phyloP scores from a whole-genome alignment of 148 eudicot genomes.

The Pouteria glomerata region DNA sequence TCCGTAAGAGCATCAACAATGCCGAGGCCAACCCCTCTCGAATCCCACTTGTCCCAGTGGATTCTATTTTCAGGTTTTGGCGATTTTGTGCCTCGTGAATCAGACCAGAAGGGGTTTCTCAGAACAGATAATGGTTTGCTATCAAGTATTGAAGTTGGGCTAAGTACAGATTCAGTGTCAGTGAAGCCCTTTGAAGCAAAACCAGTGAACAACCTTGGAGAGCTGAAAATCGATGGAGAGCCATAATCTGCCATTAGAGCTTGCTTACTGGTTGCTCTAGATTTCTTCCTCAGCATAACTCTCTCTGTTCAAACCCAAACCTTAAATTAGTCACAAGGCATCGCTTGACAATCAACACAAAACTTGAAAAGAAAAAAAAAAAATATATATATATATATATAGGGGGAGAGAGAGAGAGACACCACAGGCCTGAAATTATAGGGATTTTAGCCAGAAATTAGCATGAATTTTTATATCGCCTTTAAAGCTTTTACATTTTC shows the following conservation, averaged over 20 bases:
- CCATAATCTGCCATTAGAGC: conserved; percentile 43
- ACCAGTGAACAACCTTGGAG: conserved; percentile 32
- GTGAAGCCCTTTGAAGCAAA: conserved; percentile 28
- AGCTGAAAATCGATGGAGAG: conserved; percentile 28
- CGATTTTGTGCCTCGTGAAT: conserved; percentile 21
- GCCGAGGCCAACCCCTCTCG: conserved; percentile 45
- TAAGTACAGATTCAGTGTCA: conserved; percentile 30
- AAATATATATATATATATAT: not conserved
- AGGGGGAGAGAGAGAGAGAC: not conserved
- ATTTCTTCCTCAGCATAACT: conserved; percentile 23
- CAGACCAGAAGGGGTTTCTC: conserved; percentile 35
- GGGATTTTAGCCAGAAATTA: not conserved
- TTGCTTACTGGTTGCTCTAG: conserved; percentile 18
- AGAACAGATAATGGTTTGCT: conserved; percentile 32
- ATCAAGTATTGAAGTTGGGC: conserved; percentile 63
- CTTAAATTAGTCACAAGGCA: too few species aligned
- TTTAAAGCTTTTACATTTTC: not conserved
- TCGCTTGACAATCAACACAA: not conserved
- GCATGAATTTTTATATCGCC: not conserved
- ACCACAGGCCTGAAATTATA: conserved; percentile 2
- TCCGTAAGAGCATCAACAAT: conserved; percentile 43
- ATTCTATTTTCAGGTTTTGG: conserved; percentile 23
- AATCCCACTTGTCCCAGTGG: conserved; percentile 19
- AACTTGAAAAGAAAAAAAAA: not conserved
- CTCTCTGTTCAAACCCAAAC: conserved; percentile 7